Evolutionary conservation across 805 yeast genomes (phyloP).

Genomic region (Saccharomycopsis schoenii): DNA sequence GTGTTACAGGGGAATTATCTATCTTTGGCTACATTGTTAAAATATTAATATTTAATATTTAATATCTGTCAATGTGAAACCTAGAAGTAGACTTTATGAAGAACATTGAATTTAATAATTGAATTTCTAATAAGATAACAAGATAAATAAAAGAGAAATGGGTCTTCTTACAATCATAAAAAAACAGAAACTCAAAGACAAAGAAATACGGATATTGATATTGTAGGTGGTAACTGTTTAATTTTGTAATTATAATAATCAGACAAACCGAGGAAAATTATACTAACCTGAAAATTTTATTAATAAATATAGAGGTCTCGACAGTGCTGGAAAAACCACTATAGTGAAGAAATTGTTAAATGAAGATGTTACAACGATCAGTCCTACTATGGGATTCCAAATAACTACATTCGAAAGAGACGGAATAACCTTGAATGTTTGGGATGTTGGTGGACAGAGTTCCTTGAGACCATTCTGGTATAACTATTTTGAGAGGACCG

Average conservation of each 20-base stretch:
- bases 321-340: constrained; percentile 87
- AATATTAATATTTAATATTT: too few species aligned
- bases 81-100: too few species aligned
- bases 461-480: constrained; percentile 85
- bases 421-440: constrained; percentile 43
- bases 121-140: neutral
- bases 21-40: too few species aligned
- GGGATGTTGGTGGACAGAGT: constrained; percentile 93
- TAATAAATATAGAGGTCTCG: constrained; percentile 47
- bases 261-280: neutral
- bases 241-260: neutral
- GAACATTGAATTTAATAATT: too few species aligned
- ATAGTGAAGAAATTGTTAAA: constrained; percentile 51
- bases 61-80: too few species aligned
- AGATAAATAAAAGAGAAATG: constrained; percentile 34
- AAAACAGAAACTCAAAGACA: constrained; percentile 74
- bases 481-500: constrained; percentile 79
- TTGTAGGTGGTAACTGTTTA: constrained; percentile 27
- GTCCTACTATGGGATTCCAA: constrained; percentile 88
- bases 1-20: too few species aligned
- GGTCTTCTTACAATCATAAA: constrained; percentile 71
- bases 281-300: neutral
- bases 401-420: constrained; percentile 47
- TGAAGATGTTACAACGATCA: constrained; percentile 42
- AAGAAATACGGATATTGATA: constrained; percentile 62